Base-by-base conservation (phyloP, 768 basidiomycete genomes). In the Hortiboletus flavorubellus region DNA sequence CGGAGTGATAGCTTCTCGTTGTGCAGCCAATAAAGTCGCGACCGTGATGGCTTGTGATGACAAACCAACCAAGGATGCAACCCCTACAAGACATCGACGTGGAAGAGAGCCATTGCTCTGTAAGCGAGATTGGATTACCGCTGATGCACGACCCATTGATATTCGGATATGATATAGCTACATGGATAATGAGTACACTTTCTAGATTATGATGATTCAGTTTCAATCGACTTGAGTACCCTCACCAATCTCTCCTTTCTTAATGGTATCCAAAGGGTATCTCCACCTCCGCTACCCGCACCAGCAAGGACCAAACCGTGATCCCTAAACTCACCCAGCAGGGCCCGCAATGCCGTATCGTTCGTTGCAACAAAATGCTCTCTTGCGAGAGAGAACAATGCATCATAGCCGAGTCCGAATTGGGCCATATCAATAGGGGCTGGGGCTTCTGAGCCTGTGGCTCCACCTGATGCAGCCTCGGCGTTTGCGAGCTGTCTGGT, bases 241-340 rank as follows among this genome's bases (percentile, higher is more conserved):
- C 68, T 78, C 16, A 68, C 68, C 59, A 95, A 66, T 61, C 87
- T 78, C 64, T 93, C 91, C 69, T 86, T 87, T 58, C 89, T 78
- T 62, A 98, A 63, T 2, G 92, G 91, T 61, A 97, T 91, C 93
- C 93, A 97, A 41, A 94, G 72, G 65, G 83, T 78, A 71, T 92
- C 66, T 23, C 56, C 84, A 48, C 74, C 65, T 51, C 79, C 77
- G 34, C 78, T 69, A 56, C 79, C 63, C 39, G 67, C 67, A 29
- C 75, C 72, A 26, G 61, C 16, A 39, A 91, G 76, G n/a, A 98
- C 83, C 66, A 98, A 68, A 3, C 83, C 84, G 60, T 99, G 97
- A 69, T 98, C 97, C 63, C 83, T 81, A 70, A 95, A 98, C 71
- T 98, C 97, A 12, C 86, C 86, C 49, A 98, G 73, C 34, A 96